A percentile compares a stretch with the other conserved stretches of the same genome.
Evolutionary conservation across 768 basidiomycete genomes (phyloP).

Genomic region (Cubamyces lactineus): DNA sequence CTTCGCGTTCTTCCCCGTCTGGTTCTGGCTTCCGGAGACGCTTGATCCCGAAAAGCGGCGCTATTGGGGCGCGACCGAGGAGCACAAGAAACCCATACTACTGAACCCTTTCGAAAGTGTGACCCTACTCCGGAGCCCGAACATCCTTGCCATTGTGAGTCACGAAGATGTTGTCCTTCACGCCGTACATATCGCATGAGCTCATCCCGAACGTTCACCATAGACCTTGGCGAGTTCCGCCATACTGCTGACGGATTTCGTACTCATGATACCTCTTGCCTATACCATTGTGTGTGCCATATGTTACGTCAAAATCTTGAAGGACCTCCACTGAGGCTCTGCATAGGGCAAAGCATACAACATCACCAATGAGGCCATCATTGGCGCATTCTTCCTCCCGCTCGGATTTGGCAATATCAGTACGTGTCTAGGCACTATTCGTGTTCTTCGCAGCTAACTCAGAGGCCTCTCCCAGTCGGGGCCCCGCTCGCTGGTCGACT

Average conservation of each 20-base stretch:
- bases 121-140: slow-evolving; percentile 58
- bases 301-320: too few relatives aligned
- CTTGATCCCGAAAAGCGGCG: slow-evolving; percentile 56
- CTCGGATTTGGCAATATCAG: slow-evolving; percentile 62
- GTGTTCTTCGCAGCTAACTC: neutral
- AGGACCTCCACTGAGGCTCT: neutral
- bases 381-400: slow-evolving; percentile 64
- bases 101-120: slow-evolving; percentile 64
- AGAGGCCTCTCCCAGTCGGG: slow-evolving; percentile 46
- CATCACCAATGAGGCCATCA: slow-evolving; percentile 57
- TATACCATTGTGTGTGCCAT: slow-evolving; percentile 60
- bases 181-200: neutral
- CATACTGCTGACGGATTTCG: slow-evolving; percentile 36
- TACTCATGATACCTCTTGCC: slow-evolving; percentile 59
- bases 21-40: slow-evolving; percentile 64
- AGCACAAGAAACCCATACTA: slow-evolving; percentile 36
- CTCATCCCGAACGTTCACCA: slow-evolving; percentile 18
- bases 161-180: neutral
- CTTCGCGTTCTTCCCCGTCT: slow-evolving; percentile 43
- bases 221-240: slow-evolving; percentile 47
- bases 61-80: slow-evolving; percentile 40
- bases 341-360: slow-evolving; percentile 57
- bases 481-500: slow-evolving; percentile 60
- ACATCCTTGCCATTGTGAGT: slow-evolving; percentile 57
- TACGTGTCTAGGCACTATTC: slow-evolving; percentile 33